Evolutionary conservation across 2,329 filamentous ascomycete genomes (phyloP), one percentile per base, ranked within the genome.

Genomic region (Talaromyces sp.): DNA sequence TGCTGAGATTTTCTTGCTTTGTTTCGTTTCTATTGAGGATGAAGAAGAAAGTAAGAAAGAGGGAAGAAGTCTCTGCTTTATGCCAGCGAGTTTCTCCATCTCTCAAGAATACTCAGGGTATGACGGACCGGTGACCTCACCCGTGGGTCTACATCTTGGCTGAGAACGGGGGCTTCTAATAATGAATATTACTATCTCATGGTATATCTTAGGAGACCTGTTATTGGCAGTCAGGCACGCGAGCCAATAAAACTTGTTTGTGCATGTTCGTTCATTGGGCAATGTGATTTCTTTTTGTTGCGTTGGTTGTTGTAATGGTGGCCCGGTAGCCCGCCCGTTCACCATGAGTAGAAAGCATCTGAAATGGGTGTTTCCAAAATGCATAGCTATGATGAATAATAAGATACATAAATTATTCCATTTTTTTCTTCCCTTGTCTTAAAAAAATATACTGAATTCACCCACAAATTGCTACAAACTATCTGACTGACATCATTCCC

Each of bases 101-200:
- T 55, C 22, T 15, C 9, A 6, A 25, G 44, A 22, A 28, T 39
- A 17, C 25, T 55, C 25, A 36, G 22, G 55, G 30, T 30, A 55
- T 61, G 59, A 61, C 61, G 61, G 42, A 22, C 42, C 8, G 36
- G 58, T 63, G 61, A 63, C 61, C 58, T 63, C 61, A 63, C 19
- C 57, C 47, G 61, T 58, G 61, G 61, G 61, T 60, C 61, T 54
- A 27, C 30, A 17, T 30, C 28, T 30, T 55, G 32, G 32, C 54
- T 27, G 30, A 51, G 33, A 49, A 25, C 54, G 28, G 53, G 54
- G 28, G 36, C 44, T 47, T 19, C 13, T 25, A 6, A 17, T 22
- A 3, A 47, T 47, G n/a, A 19, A 8, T 10, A n/a, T n/a, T 19
- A 19, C 42, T 44, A 4, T 10, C 7, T 10, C 1, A 44, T 44